phyloP scores from a whole-genome alignment of 192 early-diverging fungal species.

The Coemansia sp. region DNA sequence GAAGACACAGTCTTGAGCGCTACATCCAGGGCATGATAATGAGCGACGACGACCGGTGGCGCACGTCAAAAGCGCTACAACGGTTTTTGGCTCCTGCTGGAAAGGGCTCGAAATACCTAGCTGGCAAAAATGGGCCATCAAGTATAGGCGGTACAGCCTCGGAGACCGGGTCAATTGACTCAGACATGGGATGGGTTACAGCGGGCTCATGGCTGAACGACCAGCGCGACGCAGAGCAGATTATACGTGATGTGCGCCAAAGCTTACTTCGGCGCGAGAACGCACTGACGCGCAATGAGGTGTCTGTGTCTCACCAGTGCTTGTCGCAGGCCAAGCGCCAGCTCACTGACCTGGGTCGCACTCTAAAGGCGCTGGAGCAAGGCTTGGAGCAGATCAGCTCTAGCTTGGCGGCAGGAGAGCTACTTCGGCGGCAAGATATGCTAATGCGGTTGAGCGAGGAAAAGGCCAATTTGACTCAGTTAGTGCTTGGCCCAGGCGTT shows the following conservation, averaged over 20 bases:
- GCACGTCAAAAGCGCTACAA: constrained; percentile 68
- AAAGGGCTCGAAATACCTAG: constrained; percentile 58
- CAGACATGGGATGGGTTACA: constrained; percentile 55
- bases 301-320: constrained; percentile 75
- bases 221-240: constrained; percentile 61
- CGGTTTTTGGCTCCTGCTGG: constrained; percentile 64
- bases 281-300: constrained; percentile 71
- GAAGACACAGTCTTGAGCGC: constrained; percentile 72
- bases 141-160: constrained; percentile 25
- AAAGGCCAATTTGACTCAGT: constrained; percentile 61
- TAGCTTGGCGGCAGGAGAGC: constrained; percentile 64
- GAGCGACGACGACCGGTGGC: constrained; percentile 74
- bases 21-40: constrained; percentile 76
- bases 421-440: constrained; percentile 77
- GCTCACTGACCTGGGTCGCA: constrained; percentile 59
- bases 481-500: constrained; percentile 53
- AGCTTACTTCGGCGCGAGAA: constrained; percentile 72
- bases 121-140: constrained; percentile 33
- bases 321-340: constrained; percentile 76
- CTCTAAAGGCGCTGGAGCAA: constrained; percentile 57
- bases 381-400: constrained; percentile 45
- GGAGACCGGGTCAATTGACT: constrained; percentile 34
- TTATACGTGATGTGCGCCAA: constrained; percentile 71
- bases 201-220: constrained; percentile 83
- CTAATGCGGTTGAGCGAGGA: constrained; percentile 72